These are phyloP conservation scores for Lentinula boryana DNA, from an alignment of 768 basidiomycete species.

Conservation along the genomic window DNA sequence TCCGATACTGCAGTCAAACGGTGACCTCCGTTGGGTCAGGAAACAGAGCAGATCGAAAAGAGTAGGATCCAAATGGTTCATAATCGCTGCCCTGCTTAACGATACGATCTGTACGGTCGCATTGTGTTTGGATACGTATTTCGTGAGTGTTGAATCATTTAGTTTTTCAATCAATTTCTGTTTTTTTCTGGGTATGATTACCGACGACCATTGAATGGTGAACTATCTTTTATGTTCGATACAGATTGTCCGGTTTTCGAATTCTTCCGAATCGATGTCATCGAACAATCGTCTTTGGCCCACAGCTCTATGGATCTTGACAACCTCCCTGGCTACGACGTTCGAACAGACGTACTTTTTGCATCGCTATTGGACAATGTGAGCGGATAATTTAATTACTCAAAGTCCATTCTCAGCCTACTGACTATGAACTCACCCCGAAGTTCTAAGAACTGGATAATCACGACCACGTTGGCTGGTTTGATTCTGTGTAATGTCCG, in stretches of 20 bases:
- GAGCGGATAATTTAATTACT: not conserved
- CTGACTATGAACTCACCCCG: not conserved
- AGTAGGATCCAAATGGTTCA: not conserved
- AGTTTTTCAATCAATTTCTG: not conserved
- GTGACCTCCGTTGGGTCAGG: not conserved
- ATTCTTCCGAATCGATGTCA: not conserved
- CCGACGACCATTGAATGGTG: not conserved
- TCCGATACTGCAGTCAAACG: not conserved
- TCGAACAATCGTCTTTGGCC: not conserved
- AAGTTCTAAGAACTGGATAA: not conserved
- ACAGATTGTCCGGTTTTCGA: not conserved
- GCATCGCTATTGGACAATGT: not conserved
- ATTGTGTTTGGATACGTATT: not conserved
- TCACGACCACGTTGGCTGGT: not conserved
- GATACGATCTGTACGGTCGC: not conserved
- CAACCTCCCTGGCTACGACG: not conserved
- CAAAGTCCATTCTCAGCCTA: not conserved
- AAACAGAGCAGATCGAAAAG: not conserved
- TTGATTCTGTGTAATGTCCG: not conserved
- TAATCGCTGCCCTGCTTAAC: not conserved
- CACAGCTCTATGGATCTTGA: not conserved
- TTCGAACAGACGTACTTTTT: not conserved
- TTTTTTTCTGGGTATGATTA: not conserved
- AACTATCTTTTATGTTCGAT: not conserved
- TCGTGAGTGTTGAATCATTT: not conserved